Percentiles rank a stretch among this genome's conserved stretches.
These are phyloP conservation scores for Pseudoneurospora amorphoporcata DNA, from an alignment of 495 filamentous ascomycete genomes.

Conservation along the genomic window DNA sequence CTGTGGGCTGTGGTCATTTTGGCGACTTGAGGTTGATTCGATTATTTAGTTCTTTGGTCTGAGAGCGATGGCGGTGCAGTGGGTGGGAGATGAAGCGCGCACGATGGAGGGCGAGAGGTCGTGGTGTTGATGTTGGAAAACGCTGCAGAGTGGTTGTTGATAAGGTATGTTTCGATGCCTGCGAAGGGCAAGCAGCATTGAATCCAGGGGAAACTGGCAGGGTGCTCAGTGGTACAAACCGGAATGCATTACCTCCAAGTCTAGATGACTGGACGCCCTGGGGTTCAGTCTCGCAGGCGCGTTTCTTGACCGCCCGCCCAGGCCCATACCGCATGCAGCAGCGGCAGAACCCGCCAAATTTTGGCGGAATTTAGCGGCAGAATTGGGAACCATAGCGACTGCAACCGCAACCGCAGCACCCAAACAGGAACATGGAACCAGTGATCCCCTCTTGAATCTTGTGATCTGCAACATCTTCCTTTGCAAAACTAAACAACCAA, in stretches of 20 bases:
- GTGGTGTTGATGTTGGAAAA: not conserved
- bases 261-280: not conserved
- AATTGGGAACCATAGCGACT: slow-evolving; percentile 14
- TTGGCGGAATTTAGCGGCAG: slow-evolving; percentile 22
- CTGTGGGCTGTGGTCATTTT: slow-evolving; percentile 73
- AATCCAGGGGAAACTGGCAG: not conserved
- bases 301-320: slow-evolving; percentile 9
- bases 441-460: slow-evolving; percentile 7
- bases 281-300: not conserved
- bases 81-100: not conserved
- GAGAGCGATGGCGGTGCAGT: not conserved
- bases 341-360: slow-evolving; percentile 17
- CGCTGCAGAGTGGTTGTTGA: not conserved
- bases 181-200: not conserved
- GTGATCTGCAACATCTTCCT: not conserved
- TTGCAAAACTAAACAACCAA: not conserved
- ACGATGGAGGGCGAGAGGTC: not conserved
- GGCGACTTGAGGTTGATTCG: not conserved
- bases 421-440: not conserved
- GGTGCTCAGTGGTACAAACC: not conserved
- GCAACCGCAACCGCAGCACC: slow-evolving; percentile 1
- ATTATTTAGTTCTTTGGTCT: not conserved
- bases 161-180: not conserved
- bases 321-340: not conserved
- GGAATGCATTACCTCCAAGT: too few species aligned